A percentile compares a stretch with the other conserved stretches of the same genome.
These are phyloP conservation scores for Amanita inopinata DNA, from an alignment of 768 basidiomycete species.

Conservation along the genomic window DNA sequence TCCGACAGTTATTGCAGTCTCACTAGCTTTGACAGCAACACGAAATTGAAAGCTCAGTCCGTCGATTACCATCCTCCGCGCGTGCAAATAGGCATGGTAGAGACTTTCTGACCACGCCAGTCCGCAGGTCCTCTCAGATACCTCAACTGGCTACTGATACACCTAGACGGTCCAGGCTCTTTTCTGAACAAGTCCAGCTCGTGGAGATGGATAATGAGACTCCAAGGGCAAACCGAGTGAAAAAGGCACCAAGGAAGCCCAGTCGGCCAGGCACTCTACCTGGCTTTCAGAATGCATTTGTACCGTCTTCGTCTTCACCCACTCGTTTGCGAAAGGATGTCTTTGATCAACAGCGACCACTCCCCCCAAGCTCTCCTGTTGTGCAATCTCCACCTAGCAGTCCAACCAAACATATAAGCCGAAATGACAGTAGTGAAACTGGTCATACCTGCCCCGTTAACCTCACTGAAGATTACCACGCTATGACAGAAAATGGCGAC, in stretches of 20 bases:
- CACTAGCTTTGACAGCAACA: slow-evolving; percentile 40
- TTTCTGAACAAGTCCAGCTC: neutral
- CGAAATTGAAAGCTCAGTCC: slow-evolving; percentile 48
- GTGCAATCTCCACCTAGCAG: slow-evolving; percentile 9
- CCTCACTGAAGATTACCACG: neutral
- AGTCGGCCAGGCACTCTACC: slow-evolving; percentile 28
- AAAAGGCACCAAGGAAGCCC: slow-evolving; percentile 19
- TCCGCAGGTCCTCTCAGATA: slow-evolving; percentile 17
- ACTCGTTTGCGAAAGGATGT: slow-evolving; percentile 18
- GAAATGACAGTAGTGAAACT: slow-evolving; percentile 2
- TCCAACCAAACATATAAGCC: neutral
- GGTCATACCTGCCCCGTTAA: neutral
- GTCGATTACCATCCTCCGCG: slow-evolving; percentile 38
- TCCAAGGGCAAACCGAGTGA: neutral
- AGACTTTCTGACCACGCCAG: slow-evolving; percentile 16
- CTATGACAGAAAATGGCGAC: slow-evolving; percentile 17
- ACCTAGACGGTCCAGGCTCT: neutral
- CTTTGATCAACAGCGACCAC: slow-evolving; percentile 13
- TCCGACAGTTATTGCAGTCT: slow-evolving; percentile 8
- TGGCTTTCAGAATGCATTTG: slow-evolving; percentile 50
- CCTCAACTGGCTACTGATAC: neutral
- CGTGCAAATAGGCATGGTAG: slow-evolving; percentile 29
- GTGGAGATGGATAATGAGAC: neutral
- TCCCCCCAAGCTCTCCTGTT: slow-evolving; percentile 10
- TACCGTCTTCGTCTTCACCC: slow-evolving; percentile 28